Percentiles rank a stretch among this genome's conserved stretches.
phyloP scores from a whole-genome alignment of 805 yeast species.

The Yarrowia sp. region DNA sequence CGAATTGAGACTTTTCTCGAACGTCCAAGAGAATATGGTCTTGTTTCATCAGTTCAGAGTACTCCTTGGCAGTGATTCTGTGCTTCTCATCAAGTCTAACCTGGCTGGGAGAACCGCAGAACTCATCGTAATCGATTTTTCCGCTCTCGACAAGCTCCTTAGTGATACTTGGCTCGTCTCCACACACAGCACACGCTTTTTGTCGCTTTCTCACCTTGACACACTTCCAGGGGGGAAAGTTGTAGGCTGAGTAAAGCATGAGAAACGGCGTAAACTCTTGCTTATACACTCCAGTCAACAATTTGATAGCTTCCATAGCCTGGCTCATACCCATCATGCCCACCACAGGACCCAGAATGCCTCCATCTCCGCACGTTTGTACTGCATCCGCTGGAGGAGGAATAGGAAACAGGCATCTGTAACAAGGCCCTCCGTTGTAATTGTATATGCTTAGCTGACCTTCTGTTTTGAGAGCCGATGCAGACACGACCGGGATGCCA shows the following conservation, averaged over 20 bases:
- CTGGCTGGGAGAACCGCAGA: slow-evolving; percentile 64
- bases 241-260: slow-evolving; percentile 50
- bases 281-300: slow-evolving; percentile 56
- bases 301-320: slow-evolving; percentile 83
- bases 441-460: slow-evolving; percentile 84
- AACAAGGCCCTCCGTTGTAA: slow-evolving; percentile 80
- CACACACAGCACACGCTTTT: slow-evolving; percentile 61
- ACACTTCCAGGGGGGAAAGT: slow-evolving; percentile 57
- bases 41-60: slow-evolving; percentile 28
- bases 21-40: slow-evolving; percentile 61
- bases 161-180: slow-evolving; percentile 52
- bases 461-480: slow-evolving; percentile 86
- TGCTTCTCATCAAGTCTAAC: slow-evolving; percentile 48
- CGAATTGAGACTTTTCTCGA: slow-evolving; percentile 73
- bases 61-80: slow-evolving; percentile 49
- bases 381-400: slow-evolving; percentile 87
- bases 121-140: slow-evolving; percentile 59
- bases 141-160: slow-evolving; percentile 47
- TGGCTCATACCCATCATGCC: slow-evolving; percentile 86
- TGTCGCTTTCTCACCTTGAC: slow-evolving; percentile 79
- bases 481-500: slow-evolving; percentile 77
- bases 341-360: slow-evolving; percentile 94
- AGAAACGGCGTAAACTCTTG: slow-evolving; percentile 63
- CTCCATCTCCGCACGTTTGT: slow-evolving; percentile 87
- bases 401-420: slow-evolving; percentile 85